Evolutionary conservation across 768 basidiomycete species (phyloP).

Genomic region (Nidula microcarpa): DNA sequence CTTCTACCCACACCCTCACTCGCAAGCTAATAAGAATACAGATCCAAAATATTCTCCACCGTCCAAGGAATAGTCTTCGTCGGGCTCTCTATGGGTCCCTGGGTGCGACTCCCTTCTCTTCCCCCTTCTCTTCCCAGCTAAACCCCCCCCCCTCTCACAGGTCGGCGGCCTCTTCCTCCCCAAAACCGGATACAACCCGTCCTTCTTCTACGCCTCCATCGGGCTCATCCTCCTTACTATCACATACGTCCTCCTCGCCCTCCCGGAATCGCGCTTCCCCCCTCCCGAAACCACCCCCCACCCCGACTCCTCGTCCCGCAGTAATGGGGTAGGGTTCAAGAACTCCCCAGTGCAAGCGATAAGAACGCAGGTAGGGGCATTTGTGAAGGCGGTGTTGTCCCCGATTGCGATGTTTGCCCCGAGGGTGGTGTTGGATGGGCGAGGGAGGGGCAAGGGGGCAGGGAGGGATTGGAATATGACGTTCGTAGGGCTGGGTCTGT

Average conservation of each 20-base stretch:
- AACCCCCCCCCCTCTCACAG: slow-evolving; percentile 15
- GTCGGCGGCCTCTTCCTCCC: slow-evolving; percentile 53
- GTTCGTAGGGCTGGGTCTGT: slow-evolving; percentile 59
- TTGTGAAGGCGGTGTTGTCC: slow-evolving; percentile 45
- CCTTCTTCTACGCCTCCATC: slow-evolving; percentile 43
- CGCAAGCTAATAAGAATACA: slow-evolving; percentile 8
- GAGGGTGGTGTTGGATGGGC: slow-evolving; percentile 33
- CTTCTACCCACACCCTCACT: background rate
- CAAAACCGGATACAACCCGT: slow-evolving; percentile 52
- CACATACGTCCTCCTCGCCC: slow-evolving; percentile 37
- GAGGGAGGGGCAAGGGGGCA: no score
- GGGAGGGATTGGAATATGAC: slow-evolving; percentile 75
- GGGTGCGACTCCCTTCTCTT: slow-evolving; percentile 45
- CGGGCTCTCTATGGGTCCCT: slow-evolving; percentile 78
- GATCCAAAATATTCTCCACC: slow-evolving; percentile 54
- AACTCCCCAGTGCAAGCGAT: slow-evolving; percentile 24
- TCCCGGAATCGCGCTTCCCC: slow-evolving; percentile 51
- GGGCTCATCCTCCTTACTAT: slow-evolving; percentile 30
- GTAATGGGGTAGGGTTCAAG: slow-evolving; percentile 20
- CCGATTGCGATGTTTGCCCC: slow-evolving; percentile 75
- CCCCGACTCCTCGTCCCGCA: no score
- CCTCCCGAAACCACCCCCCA: slow-evolving; percentile 9
- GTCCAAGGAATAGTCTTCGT: slow-evolving; percentile 75
- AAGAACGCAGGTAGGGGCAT: slow-evolving; percentile 17
- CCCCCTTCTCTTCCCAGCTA: background rate